phyloP scores from a whole-genome alignment of 352 stramenopile species.

The Phytopythium cucurbitacearum region DNA sequence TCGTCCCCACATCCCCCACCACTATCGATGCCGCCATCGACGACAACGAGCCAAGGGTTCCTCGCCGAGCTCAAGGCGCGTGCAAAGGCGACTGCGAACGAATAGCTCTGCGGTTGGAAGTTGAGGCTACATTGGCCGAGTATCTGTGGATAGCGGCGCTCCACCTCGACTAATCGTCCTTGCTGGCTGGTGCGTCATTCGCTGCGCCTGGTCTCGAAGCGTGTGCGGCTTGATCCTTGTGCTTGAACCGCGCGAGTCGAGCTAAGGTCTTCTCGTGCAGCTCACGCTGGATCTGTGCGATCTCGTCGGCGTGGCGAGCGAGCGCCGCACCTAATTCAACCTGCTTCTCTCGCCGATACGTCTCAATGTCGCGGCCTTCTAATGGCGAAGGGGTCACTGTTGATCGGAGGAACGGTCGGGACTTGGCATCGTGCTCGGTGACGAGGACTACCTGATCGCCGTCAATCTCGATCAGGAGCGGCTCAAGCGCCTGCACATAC shows the following conservation, averaged over 20 bases:
- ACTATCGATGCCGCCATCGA: background rate
- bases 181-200: background rate
- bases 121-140: too few species aligned
- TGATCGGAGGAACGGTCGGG: background rate
- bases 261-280: slow-evolving; percentile 58
- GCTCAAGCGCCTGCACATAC: slow-evolving; percentile 23
- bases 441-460: slow-evolving; percentile 39
- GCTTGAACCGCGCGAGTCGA: slow-evolving; percentile 33
- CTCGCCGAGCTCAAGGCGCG: slow-evolving; percentile 35
- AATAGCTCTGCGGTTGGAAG: background rate
- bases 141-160: too few species aligned
- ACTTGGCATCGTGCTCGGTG: slow-evolving; percentile 6
- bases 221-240: slow-evolving; percentile 8
- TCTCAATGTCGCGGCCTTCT: slow-evolving; percentile 16
- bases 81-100: slow-evolving; percentile 1
- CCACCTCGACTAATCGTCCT: background rate
- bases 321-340: slow-evolving; percentile 35
- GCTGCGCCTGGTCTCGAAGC: background rate
- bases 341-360: slow-evolving; percentile 41
- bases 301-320: slow-evolving; percentile 33
- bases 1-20: background rate
- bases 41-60: slow-evolving; percentile 13
- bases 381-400: slow-evolving; percentile 9
- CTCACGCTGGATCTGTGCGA: slow-evolving; percentile 41
- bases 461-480: slow-evolving; percentile 37